Percentiles rank a stretch among this genome's conserved stretches.
phyloP scores from a whole-genome alignment of 768 basidiomycete genomes.

The Amanita molliuscula region DNA sequence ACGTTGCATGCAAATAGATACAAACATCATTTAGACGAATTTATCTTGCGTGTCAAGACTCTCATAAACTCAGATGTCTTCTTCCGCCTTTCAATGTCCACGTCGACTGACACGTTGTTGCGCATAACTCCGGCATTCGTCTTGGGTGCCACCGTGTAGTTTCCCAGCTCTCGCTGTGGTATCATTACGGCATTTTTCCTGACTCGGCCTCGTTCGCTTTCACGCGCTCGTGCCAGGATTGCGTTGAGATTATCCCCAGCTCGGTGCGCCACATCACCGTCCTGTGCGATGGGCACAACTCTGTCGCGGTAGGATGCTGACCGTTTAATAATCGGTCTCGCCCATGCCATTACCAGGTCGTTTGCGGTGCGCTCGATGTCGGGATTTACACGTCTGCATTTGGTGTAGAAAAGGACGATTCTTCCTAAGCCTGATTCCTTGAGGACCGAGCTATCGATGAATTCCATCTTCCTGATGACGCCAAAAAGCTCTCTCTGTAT shows the following conservation, averaged over 20 bases:
- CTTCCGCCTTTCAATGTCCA: conserved; percentile 63
- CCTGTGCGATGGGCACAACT: conserved; percentile 49
- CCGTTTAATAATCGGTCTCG: conserved; percentile 85
- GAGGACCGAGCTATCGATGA: conserved; percentile 82
- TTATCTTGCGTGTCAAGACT: conserved; percentile 45
- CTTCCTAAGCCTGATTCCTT: conserved; percentile 88
- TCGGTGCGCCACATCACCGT: conserved; percentile 23
- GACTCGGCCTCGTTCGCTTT: conserved; percentile 57
- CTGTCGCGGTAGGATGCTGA: conserved; percentile 74
- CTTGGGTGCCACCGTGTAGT: conserved; percentile 72
- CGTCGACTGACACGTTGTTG: conserved; percentile 53
- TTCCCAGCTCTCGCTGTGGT: conserved; percentile 65
- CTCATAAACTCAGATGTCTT: conserved; percentile 67
- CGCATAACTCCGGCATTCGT: conserved; percentile 40
- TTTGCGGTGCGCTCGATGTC: conserved; percentile 76
- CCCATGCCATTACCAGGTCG: conserved; percentile 79
- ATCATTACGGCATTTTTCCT: conserved; percentile 79
- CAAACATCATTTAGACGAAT: conserved; percentile 6
- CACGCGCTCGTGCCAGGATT: conserved; percentile 58
- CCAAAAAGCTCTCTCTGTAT: conserved; percentile 91
- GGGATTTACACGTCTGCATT: conserved; percentile 80
- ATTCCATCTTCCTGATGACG: conserved; percentile 78
- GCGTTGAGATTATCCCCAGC: conserved; percentile 50
- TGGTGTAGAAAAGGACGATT: conserved; percentile 91
- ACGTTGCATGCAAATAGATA: conserved; percentile 3